Evolutionary conservation across 2,329 filamentous ascomycete genomes (phyloP).

Genomic region (Aspergillus clavatus): DNA sequence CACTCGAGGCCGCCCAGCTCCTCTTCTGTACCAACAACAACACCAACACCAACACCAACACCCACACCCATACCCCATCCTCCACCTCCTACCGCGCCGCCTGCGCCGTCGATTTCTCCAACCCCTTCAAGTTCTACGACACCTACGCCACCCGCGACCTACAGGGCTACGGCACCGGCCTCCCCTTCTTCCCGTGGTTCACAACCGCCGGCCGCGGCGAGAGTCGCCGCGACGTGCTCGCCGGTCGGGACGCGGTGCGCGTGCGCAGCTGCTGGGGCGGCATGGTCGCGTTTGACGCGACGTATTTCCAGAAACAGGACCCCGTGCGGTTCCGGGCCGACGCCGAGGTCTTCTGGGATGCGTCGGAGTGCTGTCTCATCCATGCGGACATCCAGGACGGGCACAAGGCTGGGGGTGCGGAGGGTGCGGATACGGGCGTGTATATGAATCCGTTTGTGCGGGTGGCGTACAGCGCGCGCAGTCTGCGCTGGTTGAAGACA

Average conservation of each 20-base stretch:
- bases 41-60: conserved; percentile 46
- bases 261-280: conserved; percentile 74
- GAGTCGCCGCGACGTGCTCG: conserved; percentile 60
- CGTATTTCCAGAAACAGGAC: conserved; percentile 39
- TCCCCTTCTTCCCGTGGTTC: conserved; percentile 72
- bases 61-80: conserved; percentile 47
- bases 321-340: conserved; percentile 56
- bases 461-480: conserved; percentile 59
- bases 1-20: conserved; percentile 54
- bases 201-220: conserved; percentile 45
- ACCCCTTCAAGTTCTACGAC: conserved; percentile 72
- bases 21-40: conserved; percentile 60
- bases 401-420: conserved; percentile 17
- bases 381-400: conserved; percentile 46
- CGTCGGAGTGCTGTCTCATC: conserved; percentile 60
- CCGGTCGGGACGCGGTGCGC: conserved; percentile 55
- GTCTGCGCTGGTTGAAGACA: conserved; percentile 55
- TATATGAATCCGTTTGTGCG: conserved; percentile 73
- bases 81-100: conserved; percentile 66
- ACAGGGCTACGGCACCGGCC: conserved; percentile 63
- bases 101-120: conserved; percentile 70
- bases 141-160: conserved; percentile 68
- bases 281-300: conserved; percentile 55
- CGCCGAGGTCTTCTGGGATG: conserved; percentile 57
- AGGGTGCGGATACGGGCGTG: conserved; percentile 51